Evolutionary conservation across 1,284 basidiomycete genomes (phyloP), one percentile per base, ranked within the genome.

Genomic region (Pascua guehoae): DNA sequence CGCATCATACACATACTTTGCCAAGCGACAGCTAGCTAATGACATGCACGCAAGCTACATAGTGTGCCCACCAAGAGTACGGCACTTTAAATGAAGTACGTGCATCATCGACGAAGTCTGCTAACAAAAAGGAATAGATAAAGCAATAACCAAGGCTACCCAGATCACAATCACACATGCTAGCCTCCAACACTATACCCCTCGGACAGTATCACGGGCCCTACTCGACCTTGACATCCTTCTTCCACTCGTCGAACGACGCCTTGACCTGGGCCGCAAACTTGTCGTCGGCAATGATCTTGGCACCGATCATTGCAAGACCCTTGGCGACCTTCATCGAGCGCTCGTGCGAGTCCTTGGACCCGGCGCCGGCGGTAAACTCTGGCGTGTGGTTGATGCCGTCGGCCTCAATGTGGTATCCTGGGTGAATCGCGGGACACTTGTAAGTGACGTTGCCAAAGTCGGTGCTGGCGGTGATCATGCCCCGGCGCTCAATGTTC

Each of bases 251-350:
- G 41, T 62, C 58, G 56, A 64, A 71, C 44, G 59, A 63, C 48
- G 64, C 56, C 45, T 61, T 64, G 32, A 69, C 65, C 16, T 67
- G 59, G 41, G 68, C 62, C 0, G 71, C 64, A 60, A 70, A 78
- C 38, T 66, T 62, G 46, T 68, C 67, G 39, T 79, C 76, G 0
- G 64, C 52, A 2, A 77, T 37, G 40, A 77, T 66, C 49, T 71
- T 70, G 8, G 70, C 72, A 2, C 66, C 75, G 1, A 70, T 60
- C 10, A 76, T 64, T 2, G 75, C 73, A n/a, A 78, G 68, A 0
- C 69, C 75, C 45, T 72, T 69, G 10, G 75, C 67, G 1, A 72
- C 74, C 47, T 73, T 66, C 54, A 76, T 68, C 9, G 69, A 61
- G 15, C 65, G 56, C 41, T 55, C 39, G 66, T 77, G 66, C 11